These are phyloP conservation scores for Piedraia hortae DNA, from an alignment of 2,329 filamentous ascomycete species.

Conservation along the genomic window DNA sequence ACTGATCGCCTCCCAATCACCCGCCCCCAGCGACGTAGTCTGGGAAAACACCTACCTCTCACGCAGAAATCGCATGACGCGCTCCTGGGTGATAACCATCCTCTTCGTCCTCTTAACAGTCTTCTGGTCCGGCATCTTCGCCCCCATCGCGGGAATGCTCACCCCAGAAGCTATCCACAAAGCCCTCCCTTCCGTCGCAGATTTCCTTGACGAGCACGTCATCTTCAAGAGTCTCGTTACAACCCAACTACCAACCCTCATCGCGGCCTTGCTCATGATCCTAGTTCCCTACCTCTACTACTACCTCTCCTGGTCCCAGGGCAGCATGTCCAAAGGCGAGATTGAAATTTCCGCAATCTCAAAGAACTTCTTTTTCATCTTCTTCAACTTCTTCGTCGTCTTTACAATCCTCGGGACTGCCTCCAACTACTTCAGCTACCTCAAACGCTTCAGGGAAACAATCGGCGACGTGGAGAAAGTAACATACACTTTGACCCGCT, in stretches of 20 bases:
- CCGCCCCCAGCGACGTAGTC: slow-evolving; percentile 72
- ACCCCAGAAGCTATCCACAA: slow-evolving; percentile 56
- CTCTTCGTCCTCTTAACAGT: slow-evolving; percentile 63
- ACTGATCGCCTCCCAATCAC: slow-evolving; percentile 60
- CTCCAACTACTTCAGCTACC: slow-evolving; percentile 40
- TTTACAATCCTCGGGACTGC: slow-evolving; percentile 73
- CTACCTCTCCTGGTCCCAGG: slow-evolving; percentile 70
- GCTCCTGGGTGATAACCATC: slow-evolving; percentile 59
- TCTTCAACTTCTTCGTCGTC: slow-evolving; percentile 94
- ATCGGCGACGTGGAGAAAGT: slow-evolving; percentile 57
- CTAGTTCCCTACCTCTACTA: slow-evolving; percentile 85
- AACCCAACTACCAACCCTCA: slow-evolving; percentile 62
- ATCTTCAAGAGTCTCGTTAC: slow-evolving; percentile 52
- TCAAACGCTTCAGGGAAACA: slow-evolving; percentile 36
- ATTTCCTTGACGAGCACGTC: slow-evolving; percentile 37
- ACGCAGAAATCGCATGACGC: slow-evolving; percentile 41
- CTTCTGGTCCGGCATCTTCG: slow-evolving; percentile 65
- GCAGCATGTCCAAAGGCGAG: slow-evolving; percentile 83
- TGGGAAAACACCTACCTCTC: slow-evolving; percentile 83
- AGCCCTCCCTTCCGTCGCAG: slow-evolving; percentile 41
- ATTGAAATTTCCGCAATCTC: slow-evolving; percentile 85
- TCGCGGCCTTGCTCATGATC: slow-evolving; percentile 67
- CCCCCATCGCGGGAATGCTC: slow-evolving; percentile 49
- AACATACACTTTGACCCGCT: slow-evolving; percentile 44
- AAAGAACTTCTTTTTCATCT: slow-evolving; percentile 95